Evolutionary conservation across 495 filamentous ascomycete genomes (phyloP).

Genomic region (Zalerion maritima): DNA sequence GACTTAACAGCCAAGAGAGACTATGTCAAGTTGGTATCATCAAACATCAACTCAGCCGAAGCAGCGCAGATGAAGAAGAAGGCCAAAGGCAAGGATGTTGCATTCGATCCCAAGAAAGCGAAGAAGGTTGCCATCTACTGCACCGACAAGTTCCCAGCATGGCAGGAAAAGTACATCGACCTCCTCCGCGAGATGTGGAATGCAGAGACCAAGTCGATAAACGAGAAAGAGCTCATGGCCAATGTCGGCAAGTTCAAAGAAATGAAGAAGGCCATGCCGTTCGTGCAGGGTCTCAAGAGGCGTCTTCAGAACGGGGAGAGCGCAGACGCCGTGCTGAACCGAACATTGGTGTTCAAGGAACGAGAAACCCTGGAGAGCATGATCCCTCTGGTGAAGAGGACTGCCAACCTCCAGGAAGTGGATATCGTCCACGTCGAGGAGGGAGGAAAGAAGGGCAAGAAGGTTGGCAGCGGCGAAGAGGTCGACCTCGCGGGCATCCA

Average conservation of each 20-base stretch:
- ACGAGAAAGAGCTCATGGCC: constrained; percentile 67
- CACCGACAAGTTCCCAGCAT: constrained; percentile 62
- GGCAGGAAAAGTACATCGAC: constrained; percentile 87
- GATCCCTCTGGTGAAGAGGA: constrained; percentile 36
- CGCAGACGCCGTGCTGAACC: constrained; percentile 52
- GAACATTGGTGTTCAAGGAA: constrained; percentile 80
- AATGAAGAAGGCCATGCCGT: constrained; percentile 97
- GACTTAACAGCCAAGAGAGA: constrained; percentile 59
- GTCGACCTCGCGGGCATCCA: constrained; percentile 42
- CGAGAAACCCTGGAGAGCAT: constrained; percentile 42
- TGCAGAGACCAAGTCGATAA: constrained; percentile 23
- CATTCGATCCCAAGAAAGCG: constrained; percentile 76
- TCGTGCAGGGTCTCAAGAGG: constrained; percentile 76
- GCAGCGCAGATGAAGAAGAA: constrained; percentile 65
- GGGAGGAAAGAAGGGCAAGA: constrained; percentile 48
- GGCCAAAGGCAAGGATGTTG: constrained; percentile 67
- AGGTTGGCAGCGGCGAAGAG: constrained; percentile 30
- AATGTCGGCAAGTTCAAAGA: constrained; percentile 65
- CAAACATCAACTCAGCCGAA: constrained; percentile 78
- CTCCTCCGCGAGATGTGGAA: constrained; percentile 50
- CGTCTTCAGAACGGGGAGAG: constrained; percentile 48
- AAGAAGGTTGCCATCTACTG: constrained; percentile 85
- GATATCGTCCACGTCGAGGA: constrained; percentile 53
- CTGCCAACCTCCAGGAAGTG: constrained; percentile 47
- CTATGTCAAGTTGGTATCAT: constrained; percentile 63